phyloP scores from a whole-genome alignment of 768 basidiomycete species.

The Mycena capillaripes region DNA sequence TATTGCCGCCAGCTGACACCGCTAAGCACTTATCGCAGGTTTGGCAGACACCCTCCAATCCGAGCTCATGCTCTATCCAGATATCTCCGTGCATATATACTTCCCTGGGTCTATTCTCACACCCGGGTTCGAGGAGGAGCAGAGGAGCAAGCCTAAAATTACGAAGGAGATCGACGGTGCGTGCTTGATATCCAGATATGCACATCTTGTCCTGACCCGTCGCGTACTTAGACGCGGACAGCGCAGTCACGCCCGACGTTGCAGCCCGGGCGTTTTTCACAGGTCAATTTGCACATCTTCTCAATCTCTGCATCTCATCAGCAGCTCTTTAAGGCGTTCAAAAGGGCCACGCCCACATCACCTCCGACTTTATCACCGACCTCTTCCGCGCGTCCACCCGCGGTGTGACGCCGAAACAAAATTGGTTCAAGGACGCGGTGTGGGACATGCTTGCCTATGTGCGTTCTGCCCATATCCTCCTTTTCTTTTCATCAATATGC shows the following conservation, averaged over 20 bases:
- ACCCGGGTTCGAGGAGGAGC: constrained; percentile 83
- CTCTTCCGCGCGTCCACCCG: constrained; percentile 78
- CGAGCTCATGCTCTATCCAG: constrained; percentile 79
- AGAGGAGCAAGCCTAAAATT: constrained; percentile 81
- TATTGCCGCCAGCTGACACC: not conserved
- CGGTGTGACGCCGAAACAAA: constrained; percentile 73
- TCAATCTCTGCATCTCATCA: not conserved
- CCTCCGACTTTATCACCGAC: constrained; percentile 64
- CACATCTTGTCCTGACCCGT: too few species aligned
- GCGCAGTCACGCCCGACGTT: constrained; percentile 70
- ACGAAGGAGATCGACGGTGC: constrained; percentile 81
- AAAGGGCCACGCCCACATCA: constrained; percentile 81
- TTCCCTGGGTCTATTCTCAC: constrained; percentile 87
- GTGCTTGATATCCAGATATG: too few species aligned
- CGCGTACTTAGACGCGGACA: constrained; percentile 56
- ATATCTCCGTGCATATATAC: constrained; percentile 83
- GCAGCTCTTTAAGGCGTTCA: constrained; percentile 65
- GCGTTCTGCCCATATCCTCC: too few species aligned
- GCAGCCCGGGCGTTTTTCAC: constrained; percentile 73
- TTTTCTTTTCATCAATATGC: not conserved
- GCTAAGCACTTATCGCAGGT: constrained; percentile 65
- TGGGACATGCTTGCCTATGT: constrained; percentile 63
- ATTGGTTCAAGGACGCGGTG: constrained; percentile 66
- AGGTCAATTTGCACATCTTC: constrained; percentile 53
- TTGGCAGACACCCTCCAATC: constrained; percentile 87